Evolutionary conservation across 352 stramenopile species (phyloP), one percentile per base, ranked within the genome.

Genomic region (Globisporangium viniferum): DNA sequence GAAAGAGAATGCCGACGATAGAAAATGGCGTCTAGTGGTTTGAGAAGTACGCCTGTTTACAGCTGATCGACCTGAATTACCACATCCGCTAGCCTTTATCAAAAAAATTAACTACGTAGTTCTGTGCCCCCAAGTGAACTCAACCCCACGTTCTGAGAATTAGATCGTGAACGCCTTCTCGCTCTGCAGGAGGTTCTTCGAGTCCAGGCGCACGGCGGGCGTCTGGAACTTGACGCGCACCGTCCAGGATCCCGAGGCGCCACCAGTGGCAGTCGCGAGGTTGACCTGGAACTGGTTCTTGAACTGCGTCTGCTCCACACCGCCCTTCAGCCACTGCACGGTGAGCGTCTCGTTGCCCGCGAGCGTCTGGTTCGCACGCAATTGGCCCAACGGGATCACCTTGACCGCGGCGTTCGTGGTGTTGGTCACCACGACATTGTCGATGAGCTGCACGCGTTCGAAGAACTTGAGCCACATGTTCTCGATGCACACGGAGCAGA

Each of bases 401-500:
- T 78, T 65, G 36, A 78, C 57, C 54, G 49, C 64, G n/a, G 60
- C 71, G 2, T 31, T 66, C 5, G 36, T 15, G 36, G 36, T 14
- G 36, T 59, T 60, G 1, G 64, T 2, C 6, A 41, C 54, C 0
- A 67, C 59, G 1, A 80, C 68, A 41, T 67, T 59, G 61, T 80
- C 71, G 57, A 80, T 80, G 54, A 80, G 69, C 65, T 75, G 62
- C 53, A 80, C 51, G 14, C 74, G 74, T 41, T 55, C 62, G 12
- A 81, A 15, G 64, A 81, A 77, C 62, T 76, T 20, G 33, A 57
- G 69, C 74, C 74, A 81, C 70, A 81, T 78, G 56, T 78, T 78
- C 66, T 80, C 73, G 27, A 74, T 66, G 68, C 76, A 82, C 44
- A 79, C 69, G 27, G 20, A 14, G 71, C 76, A 82, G 55, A 82